Percentiles rank a stretch among this genome's conserved stretches.
Evolutionary conservation across 225 moss, liverwort and hornwort genomes (phyloP).

Genomic region (Ulota crispa): DNA sequence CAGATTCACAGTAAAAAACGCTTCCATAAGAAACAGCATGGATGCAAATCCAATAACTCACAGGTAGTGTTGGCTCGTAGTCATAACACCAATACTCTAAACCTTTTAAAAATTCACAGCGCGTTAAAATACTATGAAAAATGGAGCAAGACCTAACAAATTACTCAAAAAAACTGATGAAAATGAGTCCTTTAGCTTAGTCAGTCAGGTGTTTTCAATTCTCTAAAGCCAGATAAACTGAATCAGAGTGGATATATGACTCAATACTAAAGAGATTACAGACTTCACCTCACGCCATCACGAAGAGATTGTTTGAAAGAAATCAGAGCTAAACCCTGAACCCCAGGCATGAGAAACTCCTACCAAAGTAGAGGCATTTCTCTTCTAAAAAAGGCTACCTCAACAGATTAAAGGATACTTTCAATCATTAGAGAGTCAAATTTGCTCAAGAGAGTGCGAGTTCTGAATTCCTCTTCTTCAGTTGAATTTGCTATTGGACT

Average conservation of each 20-base stretch:
- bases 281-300: neutral
- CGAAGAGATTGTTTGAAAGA: neutral
- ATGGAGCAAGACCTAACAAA: neutral
- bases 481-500: neutral
- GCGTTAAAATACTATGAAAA: neutral
- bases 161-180: neutral
- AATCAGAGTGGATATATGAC: neutral
- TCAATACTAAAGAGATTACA: neutral
- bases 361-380: neutral
- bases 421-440: neutral
- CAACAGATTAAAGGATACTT: neutral
- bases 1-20: neutral
- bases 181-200: neutral
- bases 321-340: slow-evolving; percentile 28
- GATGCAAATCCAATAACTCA: neutral
- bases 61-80: neutral
- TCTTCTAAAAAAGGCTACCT: neutral
- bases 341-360: slow-evolving; percentile 2
- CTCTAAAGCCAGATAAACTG: neutral
- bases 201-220: neutral
- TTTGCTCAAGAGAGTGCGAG: neutral
- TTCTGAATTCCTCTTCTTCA: neutral
- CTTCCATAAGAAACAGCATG: neutral
- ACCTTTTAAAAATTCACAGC: too few species aligned
- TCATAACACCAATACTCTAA: neutral